A percentile compares a stretch with the other conserved stretches of the same genome.
Conservation (phyloP, 768 basidiomycete species). For the Psilocybe tampanensis region DNA sequence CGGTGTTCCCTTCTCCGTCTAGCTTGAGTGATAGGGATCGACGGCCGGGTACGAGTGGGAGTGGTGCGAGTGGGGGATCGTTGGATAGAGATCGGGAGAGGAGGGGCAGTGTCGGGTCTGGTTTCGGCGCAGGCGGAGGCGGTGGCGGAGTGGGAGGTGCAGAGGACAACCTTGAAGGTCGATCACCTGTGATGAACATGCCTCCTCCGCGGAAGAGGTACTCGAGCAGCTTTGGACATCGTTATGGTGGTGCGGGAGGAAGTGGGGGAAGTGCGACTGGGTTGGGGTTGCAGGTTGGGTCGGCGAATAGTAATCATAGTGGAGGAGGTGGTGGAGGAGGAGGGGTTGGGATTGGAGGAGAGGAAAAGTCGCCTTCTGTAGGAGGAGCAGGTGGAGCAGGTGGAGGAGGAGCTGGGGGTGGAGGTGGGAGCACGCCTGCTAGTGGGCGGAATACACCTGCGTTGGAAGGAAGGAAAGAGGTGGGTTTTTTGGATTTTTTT, state of each 20-base stretch:
- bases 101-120: conserved; percentile 11
- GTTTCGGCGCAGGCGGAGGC: conserved; percentile 9
- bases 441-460: conserved; percentile 18
- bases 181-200: conserved; percentile 16
- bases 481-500: conserved; percentile 15
- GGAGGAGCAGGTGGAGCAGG: too few relatives aligned
- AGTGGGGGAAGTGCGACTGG: conserved; percentile 33
- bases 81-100: conserved; percentile 18
- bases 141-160: conserved; percentile 7
- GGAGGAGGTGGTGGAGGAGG: too few relatives aligned
- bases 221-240: conserved; percentile 78
- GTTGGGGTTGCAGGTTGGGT: conserved; percentile 24
- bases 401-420: conserved; percentile 7
- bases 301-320: conserved; percentile 35
- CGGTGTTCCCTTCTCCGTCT: conserved; percentile 26
- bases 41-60: conserved; percentile 24
- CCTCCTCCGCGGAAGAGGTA: conserved; percentile 59
- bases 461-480: conserved; percentile 32
- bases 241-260: conserved; percentile 56
- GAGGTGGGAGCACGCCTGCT: conserved; percentile 12
- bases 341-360: conserved; percentile 8
- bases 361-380: too few relatives aligned
- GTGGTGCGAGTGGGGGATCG: conserved; percentile 20
- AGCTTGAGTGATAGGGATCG: conserved; percentile 31
- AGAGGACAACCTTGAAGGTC: too few relatives aligned